phyloP scores from a whole-genome alignment of 2,329 filamentous ascomycete species.

The Aureobasidium melanogenum region DNA sequence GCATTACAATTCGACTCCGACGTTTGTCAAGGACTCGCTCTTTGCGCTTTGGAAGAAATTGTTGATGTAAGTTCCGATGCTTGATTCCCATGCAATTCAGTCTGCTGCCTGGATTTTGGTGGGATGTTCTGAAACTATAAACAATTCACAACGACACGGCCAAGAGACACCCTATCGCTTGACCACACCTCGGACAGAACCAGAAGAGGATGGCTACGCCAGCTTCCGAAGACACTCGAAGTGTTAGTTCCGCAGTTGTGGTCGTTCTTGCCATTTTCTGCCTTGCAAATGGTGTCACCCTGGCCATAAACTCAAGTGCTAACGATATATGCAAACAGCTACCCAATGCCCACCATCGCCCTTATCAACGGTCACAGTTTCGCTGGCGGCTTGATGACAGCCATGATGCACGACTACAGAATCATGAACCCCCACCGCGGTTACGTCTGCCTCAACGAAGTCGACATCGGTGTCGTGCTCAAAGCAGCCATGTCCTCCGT shows the following conservation, averaged over 20 bases:
- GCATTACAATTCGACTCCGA: constrained; percentile 49
- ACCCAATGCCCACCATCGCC: constrained; percentile 75
- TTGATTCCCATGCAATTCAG: not conserved
- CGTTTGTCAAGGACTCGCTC: constrained; percentile 52
- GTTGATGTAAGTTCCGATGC: constrained; percentile 39
- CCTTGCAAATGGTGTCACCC: not conserved
- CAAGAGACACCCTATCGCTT: not conserved
- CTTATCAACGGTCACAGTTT: constrained; percentile 70
- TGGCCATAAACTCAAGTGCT: not conserved
- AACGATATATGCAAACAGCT: constrained; percentile 31
- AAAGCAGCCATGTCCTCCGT: constrained; percentile 64
- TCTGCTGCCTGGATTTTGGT: not conserved
- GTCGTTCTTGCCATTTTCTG: not conserved
- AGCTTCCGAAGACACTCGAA: not conserved
- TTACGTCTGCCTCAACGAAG: constrained; percentile 73
- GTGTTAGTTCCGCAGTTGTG: not conserved
- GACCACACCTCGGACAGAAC: too few species aligned
- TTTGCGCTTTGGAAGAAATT: constrained; percentile 59
- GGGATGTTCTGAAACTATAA: too few species aligned
- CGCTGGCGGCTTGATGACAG: constrained; percentile 71
- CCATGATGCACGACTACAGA: constrained; percentile 77
- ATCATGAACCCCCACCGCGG: constrained; percentile 62
- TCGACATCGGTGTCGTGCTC: constrained; percentile 70
- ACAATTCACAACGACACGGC: not conserved
- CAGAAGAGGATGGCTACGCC: not conserved